Conservation (phyloP, 257 asterid species). For the Plectranthus barbatus region DNA sequence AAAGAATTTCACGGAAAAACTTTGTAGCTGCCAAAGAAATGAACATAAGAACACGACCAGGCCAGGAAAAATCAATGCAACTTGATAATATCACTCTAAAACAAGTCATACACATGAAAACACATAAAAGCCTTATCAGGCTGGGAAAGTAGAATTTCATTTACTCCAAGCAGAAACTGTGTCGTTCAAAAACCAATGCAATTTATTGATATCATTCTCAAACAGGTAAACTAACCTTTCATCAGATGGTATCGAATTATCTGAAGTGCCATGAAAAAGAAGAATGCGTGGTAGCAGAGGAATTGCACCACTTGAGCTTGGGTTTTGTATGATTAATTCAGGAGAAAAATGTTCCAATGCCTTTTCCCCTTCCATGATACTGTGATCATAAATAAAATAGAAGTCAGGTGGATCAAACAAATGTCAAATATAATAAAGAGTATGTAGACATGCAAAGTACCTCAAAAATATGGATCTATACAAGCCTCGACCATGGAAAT, state of each 20-base stretch:
- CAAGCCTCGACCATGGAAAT: conserved; percentile 85
- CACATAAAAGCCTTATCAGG: not conserved
- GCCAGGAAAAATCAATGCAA: too few species aligned
- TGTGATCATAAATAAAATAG: conserved; percentile 23
- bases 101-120: not conserved
- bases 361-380: conserved; percentile 95
- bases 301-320: conserved; percentile 31
- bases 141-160: conserved; percentile 3
- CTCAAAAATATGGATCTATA: conserved; percentile 88
- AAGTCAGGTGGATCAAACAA: conserved; percentile 7
- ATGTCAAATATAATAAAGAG: not conserved
- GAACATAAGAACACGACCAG: too few species aligned
- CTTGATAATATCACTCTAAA: too few species aligned
- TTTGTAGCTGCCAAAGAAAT: not conserved
- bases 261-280: conserved; percentile 78
- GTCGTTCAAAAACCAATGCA: not conserved
- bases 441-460: conserved; percentile 22
- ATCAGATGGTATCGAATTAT: conserved; percentile 70
- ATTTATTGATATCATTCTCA: not conserved
- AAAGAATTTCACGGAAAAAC: too few species aligned
- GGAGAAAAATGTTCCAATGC: conserved; percentile 72
- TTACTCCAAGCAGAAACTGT: not conserved
- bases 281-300: conserved; percentile 60
- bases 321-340: conserved; percentile 48
- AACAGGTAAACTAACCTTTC: conserved; percentile 55